Conservation (phyloP, 1,284 basidiomycete genomes). For the Neonothopanus nambi region DNA sequence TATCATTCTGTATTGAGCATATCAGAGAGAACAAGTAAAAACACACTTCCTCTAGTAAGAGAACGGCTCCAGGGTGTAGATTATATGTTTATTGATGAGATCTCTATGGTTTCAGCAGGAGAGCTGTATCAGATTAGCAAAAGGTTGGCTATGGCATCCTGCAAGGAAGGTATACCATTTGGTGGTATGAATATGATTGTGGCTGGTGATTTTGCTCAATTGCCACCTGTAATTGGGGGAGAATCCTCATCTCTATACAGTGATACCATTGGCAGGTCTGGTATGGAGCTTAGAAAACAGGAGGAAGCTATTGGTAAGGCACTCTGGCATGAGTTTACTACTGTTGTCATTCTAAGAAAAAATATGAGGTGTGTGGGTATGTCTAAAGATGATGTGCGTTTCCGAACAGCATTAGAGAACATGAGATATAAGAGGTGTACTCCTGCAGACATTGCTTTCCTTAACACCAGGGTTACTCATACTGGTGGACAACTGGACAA, state of each 20-base stretch:
- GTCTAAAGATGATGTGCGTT: slow-evolving; percentile 23
- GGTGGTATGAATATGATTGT: slow-evolving; percentile 21
- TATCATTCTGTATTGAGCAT: slow-evolving; percentile 31
- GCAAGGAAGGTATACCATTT: slow-evolving; percentile 6
- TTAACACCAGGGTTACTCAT: slow-evolving; percentile 24
- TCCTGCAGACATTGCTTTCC: slow-evolving; percentile 30
- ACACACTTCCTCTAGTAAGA: background rate
- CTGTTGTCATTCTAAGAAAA: slow-evolving; percentile 34
- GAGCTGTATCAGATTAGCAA: slow-evolving; percentile 17
- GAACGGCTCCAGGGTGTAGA: background rate
- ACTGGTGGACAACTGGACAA: no score
- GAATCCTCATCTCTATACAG: slow-evolving; percentile 9
- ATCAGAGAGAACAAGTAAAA: background rate
- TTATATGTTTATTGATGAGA: slow-evolving; percentile 1
- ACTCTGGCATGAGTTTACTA: slow-evolving; percentile 15
- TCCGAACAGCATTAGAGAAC: slow-evolving; percentile 31
- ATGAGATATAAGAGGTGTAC: slow-evolving; percentile 37
- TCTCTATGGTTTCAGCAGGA: background rate
- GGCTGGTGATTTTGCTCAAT: slow-evolving; percentile 21
- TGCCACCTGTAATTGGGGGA: slow-evolving; percentile 14
- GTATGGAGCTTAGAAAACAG: slow-evolving; percentile 13
- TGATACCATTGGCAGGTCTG: background rate
- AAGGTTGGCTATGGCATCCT: no score
- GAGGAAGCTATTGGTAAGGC: slow-evolving; percentile 10
- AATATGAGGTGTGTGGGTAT: slow-evolving; percentile 32